Base-by-base conservation (phyloP, 805 yeast genomes). In the Schwanniomyces yamadae region DNA sequence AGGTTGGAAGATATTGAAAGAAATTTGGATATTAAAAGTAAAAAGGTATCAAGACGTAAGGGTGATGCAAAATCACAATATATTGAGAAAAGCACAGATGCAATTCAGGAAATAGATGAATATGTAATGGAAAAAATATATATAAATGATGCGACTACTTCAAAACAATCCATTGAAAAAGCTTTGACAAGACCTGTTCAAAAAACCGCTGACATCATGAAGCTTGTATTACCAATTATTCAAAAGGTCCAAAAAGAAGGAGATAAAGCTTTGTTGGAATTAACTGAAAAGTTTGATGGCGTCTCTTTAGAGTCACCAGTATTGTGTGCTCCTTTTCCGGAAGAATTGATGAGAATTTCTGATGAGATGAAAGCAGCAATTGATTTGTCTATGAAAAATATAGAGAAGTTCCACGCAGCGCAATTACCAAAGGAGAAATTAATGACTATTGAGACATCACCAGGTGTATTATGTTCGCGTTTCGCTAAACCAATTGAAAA, bases 21-120 rank as follows among this genome's bases (percentile, higher is more conserved):
- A 48, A 88, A 91, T 61, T 72, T 93, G 54, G 90, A 87, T 54
- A 61, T 81, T 56, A 93, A 93, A 70, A 75, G 87, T 31, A 65
- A 82, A 53, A 91, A 91, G 63, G 88, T 93, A 40, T 80, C 95
- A 2, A 79, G 99, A 64, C 78, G 99, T 58, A 84, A 81, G 63
- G 99, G 99, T 35, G 96, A 93, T 65, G 98, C 99, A 29, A 91
- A 91, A 63, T 80, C 86, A 16, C 80, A 82, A 56, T 93, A 84
- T 61, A 43, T 79, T 33, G 61, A 71, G 44, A 39, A 52, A 41
- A 45, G 50, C 17, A 49, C 50, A 28, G 39, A 40, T 26, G 19
- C 44, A 7, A 23, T 16, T 6, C 28, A 41, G 12, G 31, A 36
- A 27, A 44, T 39, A 21, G 36, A 56, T 39, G 70, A 54, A 21